Base-by-base conservation (phyloP, 2,329 filamentous ascomycete species). In the Atkinsonella hypoxylon region DNA sequence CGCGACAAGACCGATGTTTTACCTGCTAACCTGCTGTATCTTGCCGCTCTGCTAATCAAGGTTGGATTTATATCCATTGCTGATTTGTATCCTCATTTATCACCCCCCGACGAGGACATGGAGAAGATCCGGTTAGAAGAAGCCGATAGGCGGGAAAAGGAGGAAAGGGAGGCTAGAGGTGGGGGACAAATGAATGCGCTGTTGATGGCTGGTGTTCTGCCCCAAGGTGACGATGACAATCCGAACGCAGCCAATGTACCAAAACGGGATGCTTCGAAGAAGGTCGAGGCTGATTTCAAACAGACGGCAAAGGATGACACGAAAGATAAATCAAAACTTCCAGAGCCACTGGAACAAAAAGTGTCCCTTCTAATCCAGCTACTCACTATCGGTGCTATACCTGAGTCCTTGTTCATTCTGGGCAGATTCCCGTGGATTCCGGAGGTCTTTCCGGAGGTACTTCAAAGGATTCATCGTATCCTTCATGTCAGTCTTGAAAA, bases 11-110 rank as follows among this genome's bases (percentile, higher is more conserved):
- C 78, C 1, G 93, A 97, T 60, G 76, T 83, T 2, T 75, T 97
- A 2, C 93, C 93, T 0, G 87, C 93, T 39, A 98, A 98, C 59
- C 75, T 98, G 3, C 88, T 97, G 31, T 95, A 93, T 58, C 78
- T 98, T 17, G 85, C 90, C 0, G 90, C 93, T 1, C 77, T 97
- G 34, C 78, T 98, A 31, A 90, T 98, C 69, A 98, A 98, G 69
- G 87, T 96, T 57, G 94, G 93, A 1, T 98, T 98, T 65, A 88
- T 98, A 53, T 96, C 93, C 1, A 72, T 98, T 7, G 78, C 82
- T 48, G 93, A 98, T 62, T 73, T 98, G 1, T 97, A 95, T 64
- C 84, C 89, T 15, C 93, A 98, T 64, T 77, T 98, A 1, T 94
- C 89, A 72, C 89, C 93, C 8, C 71, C 78, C 0, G 93, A 97